Percentiles rank a stretch among this genome's conserved stretches.
Conservation (phyloP, 345 rosid species). For the Passiflora organensis region DNA sequence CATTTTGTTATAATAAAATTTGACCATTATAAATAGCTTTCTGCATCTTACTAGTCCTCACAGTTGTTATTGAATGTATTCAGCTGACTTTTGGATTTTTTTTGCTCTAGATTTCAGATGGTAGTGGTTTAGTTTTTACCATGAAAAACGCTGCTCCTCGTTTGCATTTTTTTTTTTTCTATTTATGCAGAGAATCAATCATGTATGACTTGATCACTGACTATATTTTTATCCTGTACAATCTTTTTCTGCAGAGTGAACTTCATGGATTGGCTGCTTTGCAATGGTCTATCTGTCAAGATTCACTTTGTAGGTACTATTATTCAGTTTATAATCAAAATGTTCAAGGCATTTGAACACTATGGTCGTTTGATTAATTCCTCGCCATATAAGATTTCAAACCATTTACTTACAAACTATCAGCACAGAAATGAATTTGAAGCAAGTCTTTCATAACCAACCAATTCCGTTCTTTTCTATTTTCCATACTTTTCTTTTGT, state of each 20-base stretch:
- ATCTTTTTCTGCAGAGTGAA: constrained; percentile 55
- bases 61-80: too few species aligned
- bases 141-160: too few species aligned
- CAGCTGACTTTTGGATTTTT: too few species aligned
- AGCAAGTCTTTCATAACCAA: too few species aligned
- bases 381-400: not conserved
- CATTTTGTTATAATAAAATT: not conserved
- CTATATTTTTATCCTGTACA: not conserved
- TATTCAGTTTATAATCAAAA: not conserved
- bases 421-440: too few species aligned
- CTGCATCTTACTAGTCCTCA: too few species aligned
- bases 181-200: not conserved
- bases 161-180: not conserved
- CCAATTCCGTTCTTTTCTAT: too few species aligned
- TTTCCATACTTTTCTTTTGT: too few species aligned
- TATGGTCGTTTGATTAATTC: not conserved
- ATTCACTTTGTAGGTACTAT: constrained; percentile 62
- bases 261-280: constrained; percentile 90
- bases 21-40: too few species aligned
- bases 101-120: too few species aligned
- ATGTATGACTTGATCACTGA: not conserved
- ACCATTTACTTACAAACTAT: not conserved
- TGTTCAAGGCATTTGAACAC: too few species aligned
- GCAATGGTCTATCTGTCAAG: constrained; percentile 93
- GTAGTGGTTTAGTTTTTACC: too few species aligned